A percentile compares a stretch with the other conserved stretches of the same genome.
phyloP scores from a whole-genome alignment of 176 grass and related monocot species.

The Bromus sterilis region DNA sequence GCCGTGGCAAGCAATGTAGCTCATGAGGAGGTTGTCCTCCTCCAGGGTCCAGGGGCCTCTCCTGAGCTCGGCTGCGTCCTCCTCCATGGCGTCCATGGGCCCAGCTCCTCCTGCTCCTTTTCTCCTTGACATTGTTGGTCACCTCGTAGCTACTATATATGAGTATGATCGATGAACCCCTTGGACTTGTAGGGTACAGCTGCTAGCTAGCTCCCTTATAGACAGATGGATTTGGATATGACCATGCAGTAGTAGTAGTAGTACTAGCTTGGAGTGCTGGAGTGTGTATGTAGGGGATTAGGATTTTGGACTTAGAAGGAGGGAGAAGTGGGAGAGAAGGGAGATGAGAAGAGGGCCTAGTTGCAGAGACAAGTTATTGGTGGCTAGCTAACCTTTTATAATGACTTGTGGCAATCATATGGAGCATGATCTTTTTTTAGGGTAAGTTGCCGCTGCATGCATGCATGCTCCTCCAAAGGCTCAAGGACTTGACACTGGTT shows the following conservation, averaged over 20 bases:
- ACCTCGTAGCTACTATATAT: not conserved
- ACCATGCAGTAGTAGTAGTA: slow-evolving; percentile 38
- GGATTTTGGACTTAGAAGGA: not conserved
- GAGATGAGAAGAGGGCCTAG: not conserved
- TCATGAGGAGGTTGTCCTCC: slow-evolving; percentile 81
- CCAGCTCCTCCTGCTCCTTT: slow-evolving; percentile 16
- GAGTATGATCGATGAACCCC: slow-evolving; percentile 11
- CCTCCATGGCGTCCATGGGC: slow-evolving; percentile 38
- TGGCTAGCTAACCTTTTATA: slow-evolving; percentile 41
- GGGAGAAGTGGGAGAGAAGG: not conserved
- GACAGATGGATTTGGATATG: slow-evolving; percentile 29
- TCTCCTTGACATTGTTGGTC: slow-evolving; percentile 62
- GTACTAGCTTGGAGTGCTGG: slow-evolving; percentile 3
- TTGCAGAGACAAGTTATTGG: slow-evolving; percentile 34
- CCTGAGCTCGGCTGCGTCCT: slow-evolving; percentile 46
- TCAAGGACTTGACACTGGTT: slow-evolving; percentile 2
- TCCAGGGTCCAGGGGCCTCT: slow-evolving; percentile 86
- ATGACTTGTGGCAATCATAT: slow-evolving; percentile 47
- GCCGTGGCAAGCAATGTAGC: slow-evolving; percentile 91
- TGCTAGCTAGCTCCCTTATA: slow-evolving; percentile 5
- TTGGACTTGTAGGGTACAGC: slow-evolving; percentile 13
- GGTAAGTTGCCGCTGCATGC: slow-evolving; percentile 5
- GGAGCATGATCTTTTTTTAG: slow-evolving; percentile 27
- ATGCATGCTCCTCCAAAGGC: slow-evolving; percentile 6
- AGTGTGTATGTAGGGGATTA: slow-evolving; percentile 1